A percentile compares a stretch with the other conserved stretches of the same genome.
These are phyloP conservation scores for Cicer chorassanicum DNA, from an alignment of 306 rosid species.

Conservation along the genomic window DNA sequence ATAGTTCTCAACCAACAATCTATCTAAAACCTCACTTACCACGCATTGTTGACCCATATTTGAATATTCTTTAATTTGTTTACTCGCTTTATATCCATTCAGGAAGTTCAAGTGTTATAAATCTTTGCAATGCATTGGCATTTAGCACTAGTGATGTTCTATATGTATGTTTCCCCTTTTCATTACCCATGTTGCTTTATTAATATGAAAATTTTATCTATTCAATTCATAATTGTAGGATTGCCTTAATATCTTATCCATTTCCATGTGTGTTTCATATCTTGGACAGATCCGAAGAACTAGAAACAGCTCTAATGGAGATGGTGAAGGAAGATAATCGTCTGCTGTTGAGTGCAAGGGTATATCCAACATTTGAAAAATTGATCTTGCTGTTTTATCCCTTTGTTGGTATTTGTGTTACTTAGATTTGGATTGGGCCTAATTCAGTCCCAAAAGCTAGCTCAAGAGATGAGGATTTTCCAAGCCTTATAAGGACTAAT, in stretches of 20 bases:
- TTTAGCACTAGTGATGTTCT: slow-evolving; percentile 34
- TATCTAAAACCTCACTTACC: slow-evolving; percentile 11
- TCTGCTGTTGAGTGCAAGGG: slow-evolving; percentile 81
- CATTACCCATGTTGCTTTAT: slow-evolving; percentile 33
- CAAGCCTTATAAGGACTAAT: background rate
- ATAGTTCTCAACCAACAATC: slow-evolving; percentile 35
- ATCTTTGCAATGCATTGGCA: slow-evolving; percentile 7
- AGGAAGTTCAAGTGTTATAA: slow-evolving; percentile 23
- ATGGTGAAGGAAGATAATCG: slow-evolving; percentile 84
- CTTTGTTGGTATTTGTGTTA: slow-evolving; percentile 3
- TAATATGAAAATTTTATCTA: slow-evolving; percentile 35
- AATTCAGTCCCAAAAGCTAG: background rate
- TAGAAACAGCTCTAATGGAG: slow-evolving; percentile 94
- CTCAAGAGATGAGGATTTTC: background rate
- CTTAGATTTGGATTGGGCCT: slow-evolving; percentile 1
- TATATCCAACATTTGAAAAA: slow-evolving; percentile 52
- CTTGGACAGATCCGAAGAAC: slow-evolving; percentile 85
- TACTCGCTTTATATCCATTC: slow-evolving; percentile 29
- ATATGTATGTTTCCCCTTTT: slow-evolving; percentile 35
- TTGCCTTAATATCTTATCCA: slow-evolving; percentile 37
- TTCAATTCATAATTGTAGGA: slow-evolving; percentile 14
- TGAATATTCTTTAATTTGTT: slow-evolving; percentile 35
- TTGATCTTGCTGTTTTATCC: slow-evolving; percentile 36
- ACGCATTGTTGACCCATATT: slow-evolving; percentile 17
- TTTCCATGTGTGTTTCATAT: slow-evolving; percentile 42